Base-by-base conservation (phyloP, 768 basidiomycete genomes). In the Cystofilobasidium macerans region DNA sequence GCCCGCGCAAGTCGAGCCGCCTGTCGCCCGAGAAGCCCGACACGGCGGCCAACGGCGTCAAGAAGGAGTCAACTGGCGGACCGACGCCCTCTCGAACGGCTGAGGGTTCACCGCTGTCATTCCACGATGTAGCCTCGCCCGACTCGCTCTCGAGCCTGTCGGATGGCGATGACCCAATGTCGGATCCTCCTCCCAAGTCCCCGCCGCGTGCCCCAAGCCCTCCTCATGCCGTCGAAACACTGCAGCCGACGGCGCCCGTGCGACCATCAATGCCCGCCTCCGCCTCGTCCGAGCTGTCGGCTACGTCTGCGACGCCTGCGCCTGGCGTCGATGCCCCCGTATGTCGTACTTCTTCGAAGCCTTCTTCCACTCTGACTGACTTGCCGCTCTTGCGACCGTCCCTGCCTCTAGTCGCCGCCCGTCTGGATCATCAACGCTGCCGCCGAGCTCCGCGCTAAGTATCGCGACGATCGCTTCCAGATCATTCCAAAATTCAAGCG, bases 401-500 rank as follows among this genome's bases (percentile, higher is more conserved):
- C 59, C 33, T 58, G 47, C 16, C 35, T 62, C n/a, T 67, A 84
- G 78, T 24, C 38, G 14, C 82, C 81, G 24, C 89, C 89, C 0
- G 72, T 77, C 24, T 93, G 91, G 89, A 78, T 91, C 45, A 77
- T 79, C n/a, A 71, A 71, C 26, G 84, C 87, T n/a, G 82, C 87
- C 72, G 80, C 81, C 57, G 79, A 78, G 1, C 82, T 92, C 80
- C 84, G 86, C 71, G 75, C 78, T 12, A 82, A 80, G 76, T 93
- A 89, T 73, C 85, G 86, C 1, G 82, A 88, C 69, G 93, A 97
- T 75, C 82, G 75, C 67, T 93, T 97, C 70, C 86, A 89, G 70
- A 82, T 87, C 22, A 83, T 88, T 36, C 77, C 84, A n/a, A 76
- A 76, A 22, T 51, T 14, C 75, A 79, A 35, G 78, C 81, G 79